These are phyloP conservation scores for Penicillium sp. DNA, from an alignment of 2,329 filamentous ascomycete species.

Conservation along the genomic window DNA sequence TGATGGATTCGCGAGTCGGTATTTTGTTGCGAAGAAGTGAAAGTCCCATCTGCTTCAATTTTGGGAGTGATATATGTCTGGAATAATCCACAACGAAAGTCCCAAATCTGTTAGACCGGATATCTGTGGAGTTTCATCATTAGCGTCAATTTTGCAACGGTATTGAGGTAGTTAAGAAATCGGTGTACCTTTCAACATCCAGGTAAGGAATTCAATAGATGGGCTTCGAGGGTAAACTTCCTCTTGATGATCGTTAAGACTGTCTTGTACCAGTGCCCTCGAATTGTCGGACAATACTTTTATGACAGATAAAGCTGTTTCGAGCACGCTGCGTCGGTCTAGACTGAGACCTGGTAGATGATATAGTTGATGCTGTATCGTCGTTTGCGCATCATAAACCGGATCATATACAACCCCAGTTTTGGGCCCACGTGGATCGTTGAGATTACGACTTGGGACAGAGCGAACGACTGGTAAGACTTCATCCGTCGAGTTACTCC, in stretches of 20 bases:
- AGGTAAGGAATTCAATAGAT: slow-evolving; percentile 19
- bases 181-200: slow-evolving; percentile 25
- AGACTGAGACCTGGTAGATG: slow-evolving; percentile 9
- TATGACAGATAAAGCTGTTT: slow-evolving; percentile 16
- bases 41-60: slow-evolving; percentile 24
- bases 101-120: slow-evolving; percentile 18
- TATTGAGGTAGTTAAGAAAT: neutral
- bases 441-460: neutral
- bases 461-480: neutral
- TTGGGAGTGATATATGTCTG: slow-evolving; percentile 17
- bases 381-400: slow-evolving; percentile 18
- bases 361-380: slow-evolving; percentile 11
- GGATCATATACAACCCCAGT: slow-evolving; percentile 14
- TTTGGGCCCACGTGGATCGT: neutral
- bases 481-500: neutral
- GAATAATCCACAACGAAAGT: slow-evolving; percentile 23
- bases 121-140: slow-evolving; percentile 11
- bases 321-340: slow-evolving; percentile 13
- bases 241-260: neutral
- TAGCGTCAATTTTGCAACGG: neutral
- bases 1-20: slow-evolving; percentile 6
- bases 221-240: slow-evolving; percentile 9
- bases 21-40: slow-evolving; percentile 12
- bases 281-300: slow-evolving; percentile 2
- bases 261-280: neutral